Conservation (phyloP, 805 yeast species). For the Wickerhamomyces silvicola region DNA sequence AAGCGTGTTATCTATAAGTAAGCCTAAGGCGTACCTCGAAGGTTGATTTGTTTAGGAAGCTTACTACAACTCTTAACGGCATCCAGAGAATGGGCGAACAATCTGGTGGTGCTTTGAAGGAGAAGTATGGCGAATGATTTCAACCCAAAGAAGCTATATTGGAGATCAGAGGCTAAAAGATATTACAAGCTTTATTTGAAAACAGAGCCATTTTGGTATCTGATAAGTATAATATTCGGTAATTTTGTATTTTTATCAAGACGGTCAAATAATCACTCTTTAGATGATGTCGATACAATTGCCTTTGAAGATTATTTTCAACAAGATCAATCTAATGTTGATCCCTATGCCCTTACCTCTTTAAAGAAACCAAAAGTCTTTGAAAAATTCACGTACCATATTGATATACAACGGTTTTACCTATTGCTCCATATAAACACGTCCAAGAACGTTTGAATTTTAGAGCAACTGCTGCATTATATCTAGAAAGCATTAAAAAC, state of each 20-base stretch:
- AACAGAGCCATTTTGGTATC: slow-evolving; percentile 17
- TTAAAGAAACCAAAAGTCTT: slow-evolving; percentile 15
- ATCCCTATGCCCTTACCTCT: slow-evolving; percentile 13
- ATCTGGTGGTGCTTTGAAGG: no score
- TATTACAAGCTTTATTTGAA: slow-evolving; percentile 6
- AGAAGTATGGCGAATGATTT: no score
- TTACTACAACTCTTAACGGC: no score
- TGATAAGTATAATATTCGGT: slow-evolving; percentile 13
- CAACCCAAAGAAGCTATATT: no score
- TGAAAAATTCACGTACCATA: slow-evolving; percentile 25
- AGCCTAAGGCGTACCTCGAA: no score
- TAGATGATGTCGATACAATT: slow-evolving; percentile 10
- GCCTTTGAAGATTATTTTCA: slow-evolving; percentile 13
- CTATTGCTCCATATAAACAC: slow-evolving; percentile 32
- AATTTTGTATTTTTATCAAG: slow-evolving; percentile 14
- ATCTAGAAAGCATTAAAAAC: slow-evolving; percentile 27
- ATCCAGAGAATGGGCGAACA: no score
- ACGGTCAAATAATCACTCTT: not conserved
- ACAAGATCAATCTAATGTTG: slow-evolving; percentile 11
- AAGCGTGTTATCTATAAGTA: no score
- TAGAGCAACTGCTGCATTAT: slow-evolving; percentile 28
- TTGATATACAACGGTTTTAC: slow-evolving; percentile 27
- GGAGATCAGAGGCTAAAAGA: no score
- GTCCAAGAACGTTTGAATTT: slow-evolving; percentile 29
- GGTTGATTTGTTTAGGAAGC: no score